Evolutionary conservation across 2,329 filamentous ascomycete genomes (phyloP).

Genomic region (Colletotrichum sp.): DNA sequence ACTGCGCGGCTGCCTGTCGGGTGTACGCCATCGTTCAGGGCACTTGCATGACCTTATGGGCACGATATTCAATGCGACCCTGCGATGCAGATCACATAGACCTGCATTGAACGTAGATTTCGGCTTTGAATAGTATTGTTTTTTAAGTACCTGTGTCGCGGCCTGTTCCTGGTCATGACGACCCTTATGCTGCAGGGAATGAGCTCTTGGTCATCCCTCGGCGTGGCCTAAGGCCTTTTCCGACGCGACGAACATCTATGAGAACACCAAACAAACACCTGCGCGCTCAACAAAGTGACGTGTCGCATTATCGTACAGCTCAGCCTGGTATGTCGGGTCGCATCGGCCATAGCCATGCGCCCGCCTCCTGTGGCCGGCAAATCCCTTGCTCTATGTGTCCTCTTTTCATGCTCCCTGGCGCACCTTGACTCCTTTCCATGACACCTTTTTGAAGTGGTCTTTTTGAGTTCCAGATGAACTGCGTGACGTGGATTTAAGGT

Average conservation of each 20-base stretch:
- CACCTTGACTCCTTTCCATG: background rate
- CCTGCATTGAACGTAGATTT: background rate
- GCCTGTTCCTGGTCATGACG: background rate
- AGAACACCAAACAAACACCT: background rate
- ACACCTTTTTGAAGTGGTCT: background rate
- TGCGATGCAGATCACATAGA: background rate
- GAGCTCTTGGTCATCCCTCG: background rate
- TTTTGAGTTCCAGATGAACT: background rate
- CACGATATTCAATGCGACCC: background rate
- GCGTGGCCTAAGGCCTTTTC: background rate
- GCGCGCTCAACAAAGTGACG: background rate
- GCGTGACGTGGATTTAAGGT: slow-evolving; percentile 31
- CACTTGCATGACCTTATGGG: background rate
- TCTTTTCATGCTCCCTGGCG: background rate
- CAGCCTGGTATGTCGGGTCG: background rate
- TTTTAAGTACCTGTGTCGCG: background rate
- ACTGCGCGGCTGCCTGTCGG: background rate
- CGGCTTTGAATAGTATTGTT: background rate
- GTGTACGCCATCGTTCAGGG: background rate
- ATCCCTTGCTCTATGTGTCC: background rate
- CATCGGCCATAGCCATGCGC: background rate
- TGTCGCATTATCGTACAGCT: slow-evolving; percentile 12
- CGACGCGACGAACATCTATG: background rate
- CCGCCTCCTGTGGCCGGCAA: background rate
- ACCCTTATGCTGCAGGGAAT: background rate